Evolutionary conservation across 306 rosid genomes (phyloP), one percentile per base, ranked within the genome.

Genomic region (Dryas drummondii): DNA sequence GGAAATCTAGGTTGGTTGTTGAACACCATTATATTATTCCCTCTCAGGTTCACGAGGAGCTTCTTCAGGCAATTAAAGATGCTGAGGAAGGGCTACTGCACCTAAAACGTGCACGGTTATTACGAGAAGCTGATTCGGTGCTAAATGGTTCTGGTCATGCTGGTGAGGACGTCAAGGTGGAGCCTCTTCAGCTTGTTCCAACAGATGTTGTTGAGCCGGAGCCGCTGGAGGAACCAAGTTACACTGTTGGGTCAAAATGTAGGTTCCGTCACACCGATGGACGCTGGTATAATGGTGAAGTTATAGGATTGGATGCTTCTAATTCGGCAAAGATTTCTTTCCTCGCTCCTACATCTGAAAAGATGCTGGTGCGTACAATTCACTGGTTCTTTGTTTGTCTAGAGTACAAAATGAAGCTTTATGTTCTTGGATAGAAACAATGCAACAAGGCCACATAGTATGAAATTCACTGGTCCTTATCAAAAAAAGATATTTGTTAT

Each of bases 71-170:
- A 60, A 94, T 91, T 66, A 94, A 87, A 81, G 98, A 90, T 72
- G 91, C 93, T 1, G 97, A 94, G 84, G 97, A 94, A 82, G 96
- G 97, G 52, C 93, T 94, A 77, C 72, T 94, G 82, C 90, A 85
- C 74, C 85, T 94, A 53, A 94, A 94, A 59, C 97, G 93, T 59
- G 85, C 96, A 13, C 81, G 97, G 76, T 77, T 91, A 78, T 81
- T 94, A 44, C 82, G 83, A 68, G 97, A 91, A 87, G 96, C 84
- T 6, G 97, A 94, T 89, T 77, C 60, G 22, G 84, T 68, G 72
- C 86, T 91, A 50, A 68, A 41, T 60, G 85, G 78, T 63, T 79
- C 68, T 57, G 53, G 74, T 67, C 61, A 68, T 72, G 76, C 80
- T 60, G 41, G 79, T 32, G 87, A 90, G 58, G 87, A 76, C 70